Conservation (phyloP, 164 flowering plant genomes). For the Cinnamomum chago region DNA sequence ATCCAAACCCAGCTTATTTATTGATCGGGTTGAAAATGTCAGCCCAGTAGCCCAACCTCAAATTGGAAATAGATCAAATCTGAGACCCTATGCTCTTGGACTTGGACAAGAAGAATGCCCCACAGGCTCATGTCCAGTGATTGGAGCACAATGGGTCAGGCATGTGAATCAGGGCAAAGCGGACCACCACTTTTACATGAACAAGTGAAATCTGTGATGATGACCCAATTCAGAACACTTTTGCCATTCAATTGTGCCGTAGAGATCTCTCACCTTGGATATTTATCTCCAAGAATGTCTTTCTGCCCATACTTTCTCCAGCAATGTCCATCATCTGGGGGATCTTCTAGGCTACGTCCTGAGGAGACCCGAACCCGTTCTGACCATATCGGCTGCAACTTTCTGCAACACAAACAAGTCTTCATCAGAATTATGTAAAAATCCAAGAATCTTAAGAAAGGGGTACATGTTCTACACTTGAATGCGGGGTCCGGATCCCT, state of each 20-base stretch:
- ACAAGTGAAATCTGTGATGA: neutral
- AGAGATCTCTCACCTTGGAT: conserved; percentile 58
- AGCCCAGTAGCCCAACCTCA: too few relatives aligned
- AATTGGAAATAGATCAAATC: too few relatives aligned
- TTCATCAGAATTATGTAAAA: neutral
- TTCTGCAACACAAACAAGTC: conserved; percentile 34
- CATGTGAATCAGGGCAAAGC: neutral
- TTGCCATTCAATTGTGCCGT: neutral
- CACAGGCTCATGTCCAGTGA: neutral
- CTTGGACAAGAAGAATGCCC: too few relatives aligned
- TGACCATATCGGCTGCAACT: conserved; percentile 40
- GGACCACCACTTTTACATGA: neutral
- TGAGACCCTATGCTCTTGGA: too few relatives aligned
- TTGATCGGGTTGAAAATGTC: too few relatives aligned
- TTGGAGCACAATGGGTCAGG: neutral
- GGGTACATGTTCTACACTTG: neutral
- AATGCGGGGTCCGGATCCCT: too few relatives aligned
- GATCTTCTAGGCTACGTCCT: conserved; percentile 61
- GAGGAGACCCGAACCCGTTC: conserved; percentile 33
- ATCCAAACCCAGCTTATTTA: too few relatives aligned
- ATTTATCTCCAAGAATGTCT: conserved; percentile 78
- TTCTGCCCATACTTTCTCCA: conserved; percentile 99
- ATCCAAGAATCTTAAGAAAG: neutral
- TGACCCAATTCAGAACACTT: neutral
- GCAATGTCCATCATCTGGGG: conserved; percentile 72